Base-by-base conservation (phyloP, 2,329 filamentous ascomycete species). In the Cytospora leucostoma region DNA sequence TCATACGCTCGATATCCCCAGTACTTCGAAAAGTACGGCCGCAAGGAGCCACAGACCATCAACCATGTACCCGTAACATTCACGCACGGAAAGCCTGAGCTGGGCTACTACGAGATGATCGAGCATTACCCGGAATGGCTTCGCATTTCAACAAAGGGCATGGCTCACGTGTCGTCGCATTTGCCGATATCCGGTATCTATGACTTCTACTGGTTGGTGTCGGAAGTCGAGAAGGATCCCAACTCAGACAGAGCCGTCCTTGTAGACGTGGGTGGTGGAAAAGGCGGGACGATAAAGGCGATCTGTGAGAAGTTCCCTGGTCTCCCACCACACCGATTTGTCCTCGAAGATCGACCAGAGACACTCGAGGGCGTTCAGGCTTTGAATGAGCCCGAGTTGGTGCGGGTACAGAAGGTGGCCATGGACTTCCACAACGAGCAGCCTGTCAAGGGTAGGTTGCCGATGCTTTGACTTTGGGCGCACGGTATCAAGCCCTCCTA, bases 191-290 rank as follows among this genome's bases (percentile, higher is more conserved):
- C 69, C 0, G 72, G 72, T 2, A 67, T 71, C 17, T 74, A 73
- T 62, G 68, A 71, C 55, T 70, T 73, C 59, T 32, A 44, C 7
- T 66, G 65, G 65, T 67, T 73, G 8, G 57, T 70, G 55, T 56
- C 66, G 13, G 64, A 65, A 6, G 65, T 53, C 17, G 37, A 34
- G 32, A 40, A 66, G 11, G 34, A 64, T 21, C 58, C 58, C 27
- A 57, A 59, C 38, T 33, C 56, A 32, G 67, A 61, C 11, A 64
- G 61, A 33, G 66, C 61, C 49, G 61, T 71, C 13, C 72, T 74
- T 61, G 70, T 75, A 13, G 74, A 76, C 59, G 65, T 75, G 8
- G 74, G 73, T 13, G 73, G 71, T 3, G 71, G 73, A 4, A 68
- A 67, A 17, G 74, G 73, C 12, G 68, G 74, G 55, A 67, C 69